Evolutionary conservation across 768 basidiomycete species (phyloP).

Genomic region (Termitomyces bulborhizus): DNA sequence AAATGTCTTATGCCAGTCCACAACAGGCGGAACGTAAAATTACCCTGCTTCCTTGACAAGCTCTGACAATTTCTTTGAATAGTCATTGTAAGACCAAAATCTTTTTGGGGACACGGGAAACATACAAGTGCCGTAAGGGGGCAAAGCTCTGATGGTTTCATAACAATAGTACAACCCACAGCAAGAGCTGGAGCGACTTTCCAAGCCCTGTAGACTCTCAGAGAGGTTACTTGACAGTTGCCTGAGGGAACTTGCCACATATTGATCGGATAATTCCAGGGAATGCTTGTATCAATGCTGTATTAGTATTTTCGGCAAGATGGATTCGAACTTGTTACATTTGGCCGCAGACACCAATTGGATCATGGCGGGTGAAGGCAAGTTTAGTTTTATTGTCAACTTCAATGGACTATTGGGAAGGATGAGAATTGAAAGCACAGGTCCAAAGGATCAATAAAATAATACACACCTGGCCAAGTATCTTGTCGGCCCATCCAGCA

Average conservation of each 20-base stretch:
- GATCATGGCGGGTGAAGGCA: conserved; percentile 83
- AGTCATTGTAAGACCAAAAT: conserved; percentile 2
- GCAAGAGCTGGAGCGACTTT: conserved; percentile 93
- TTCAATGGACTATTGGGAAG: conserved; percentile 56
- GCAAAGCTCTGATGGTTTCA: conserved; percentile 90
- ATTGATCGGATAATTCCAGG: conserved; percentile 90
- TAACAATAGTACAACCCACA: conserved; percentile 86
- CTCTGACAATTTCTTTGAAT: conserved; percentile 68
- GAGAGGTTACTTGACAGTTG: background rate
- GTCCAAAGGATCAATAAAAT: background rate
- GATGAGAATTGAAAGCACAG: background rate
- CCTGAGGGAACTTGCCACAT: conserved; percentile 55
- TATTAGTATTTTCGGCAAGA: background rate
- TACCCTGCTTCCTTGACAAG: conserved; percentile 82
- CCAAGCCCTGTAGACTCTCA: conserved; percentile 54
- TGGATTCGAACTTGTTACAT: conserved; percentile 43
- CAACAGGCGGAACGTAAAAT: conserved; percentile 8
- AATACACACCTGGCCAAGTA: conserved; percentile 69
- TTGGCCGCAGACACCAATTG: conserved; percentile 93
- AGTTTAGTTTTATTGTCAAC: conserved; percentile 75
- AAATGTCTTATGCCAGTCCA: background rate
- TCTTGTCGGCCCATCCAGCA: conserved; percentile 95
- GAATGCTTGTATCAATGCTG: conserved; percentile 47
- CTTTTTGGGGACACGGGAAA: conserved; percentile 1
- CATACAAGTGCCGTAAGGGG: conserved; percentile 76